Evolutionary conservation across 2,329 filamentous ascomycete species (phyloP).

Genomic region (Clarireedia monteithiana): DNA sequence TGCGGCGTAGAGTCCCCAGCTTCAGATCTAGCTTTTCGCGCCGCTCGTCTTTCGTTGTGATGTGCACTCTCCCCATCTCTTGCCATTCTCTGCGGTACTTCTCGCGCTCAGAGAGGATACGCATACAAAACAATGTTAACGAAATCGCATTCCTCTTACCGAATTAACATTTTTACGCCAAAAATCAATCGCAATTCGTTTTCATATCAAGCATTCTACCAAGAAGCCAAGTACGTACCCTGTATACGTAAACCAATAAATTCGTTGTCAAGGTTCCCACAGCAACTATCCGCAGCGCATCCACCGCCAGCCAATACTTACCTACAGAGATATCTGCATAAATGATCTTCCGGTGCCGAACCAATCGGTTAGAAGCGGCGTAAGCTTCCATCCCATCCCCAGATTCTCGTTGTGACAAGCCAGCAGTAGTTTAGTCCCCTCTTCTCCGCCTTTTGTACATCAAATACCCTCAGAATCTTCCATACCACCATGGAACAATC

Average conservation of each 20-base stretch:
- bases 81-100: slow-evolving; percentile 7
- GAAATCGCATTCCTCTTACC: not conserved
- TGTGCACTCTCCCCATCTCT: slow-evolving; percentile 7
- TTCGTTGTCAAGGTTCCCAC: not conserved
- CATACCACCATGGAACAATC: not conserved
- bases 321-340: too few species aligned
- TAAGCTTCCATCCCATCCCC: not conserved
- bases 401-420: not conserved
- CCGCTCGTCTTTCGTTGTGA: slow-evolving; percentile 9
- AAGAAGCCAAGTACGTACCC: not conserved
- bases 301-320: too few species aligned
- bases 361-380: slow-evolving; percentile 2
- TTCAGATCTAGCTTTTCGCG: slow-evolving; percentile 10
- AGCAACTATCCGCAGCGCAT: not conserved
- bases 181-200: not conserved
- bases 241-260: not conserved
- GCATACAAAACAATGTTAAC: too few species aligned
- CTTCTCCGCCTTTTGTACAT: not conserved
- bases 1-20: slow-evolving; percentile 23
- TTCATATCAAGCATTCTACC: not conserved
- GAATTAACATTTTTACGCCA: not conserved
- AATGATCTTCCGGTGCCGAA: not conserved
- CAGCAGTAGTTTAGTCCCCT: not conserved
- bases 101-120: too few species aligned
- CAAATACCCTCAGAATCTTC: not conserved